A percentile compares a stretch with the other conserved stretches of the same genome.
These are phyloP conservation scores for Fistulifera solaris DNA, from an alignment of 108 stramenopile genomes.

Conservation along the genomic window DNA sequence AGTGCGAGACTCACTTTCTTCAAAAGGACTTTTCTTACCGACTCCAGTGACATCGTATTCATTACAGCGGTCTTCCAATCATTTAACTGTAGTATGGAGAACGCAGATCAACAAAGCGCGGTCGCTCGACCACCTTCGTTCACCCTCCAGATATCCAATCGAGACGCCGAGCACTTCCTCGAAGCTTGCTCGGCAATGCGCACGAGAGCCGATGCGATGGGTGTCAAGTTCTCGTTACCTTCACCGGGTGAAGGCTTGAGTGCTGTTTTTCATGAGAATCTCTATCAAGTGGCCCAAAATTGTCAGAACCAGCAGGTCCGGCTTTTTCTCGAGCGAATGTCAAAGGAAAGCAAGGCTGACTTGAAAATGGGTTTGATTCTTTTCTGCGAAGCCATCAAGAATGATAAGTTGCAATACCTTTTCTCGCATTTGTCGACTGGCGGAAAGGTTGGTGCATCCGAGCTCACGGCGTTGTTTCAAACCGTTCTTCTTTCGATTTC, in stretches of 20 bases:
- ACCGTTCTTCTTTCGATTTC: neutral
- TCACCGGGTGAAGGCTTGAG: neutral
- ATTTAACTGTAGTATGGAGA: too few relatives aligned
- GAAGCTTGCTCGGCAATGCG: neutral
- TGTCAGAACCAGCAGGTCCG: neutral
- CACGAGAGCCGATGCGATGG: too few relatives aligned
- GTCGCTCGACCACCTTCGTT: neutral
- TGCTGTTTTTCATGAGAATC: neutral
- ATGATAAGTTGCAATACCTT: conserved; percentile 2
- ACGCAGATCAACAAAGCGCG: too few relatives aligned
- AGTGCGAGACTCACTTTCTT: too few relatives aligned
- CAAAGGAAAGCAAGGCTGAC: conserved; percentile 3
- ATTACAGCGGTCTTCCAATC: too few relatives aligned
- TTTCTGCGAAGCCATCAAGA: neutral
- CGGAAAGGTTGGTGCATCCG: neutral
- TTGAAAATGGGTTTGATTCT: neutral
- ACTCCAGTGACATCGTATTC: too few relatives aligned
- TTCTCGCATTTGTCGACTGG: neutral
- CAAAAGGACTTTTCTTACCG: too few relatives aligned
- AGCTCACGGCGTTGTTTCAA: neutral
- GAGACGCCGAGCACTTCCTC: conserved; percentile 5
- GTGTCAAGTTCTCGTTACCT: too few relatives aligned
- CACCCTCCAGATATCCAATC: neutral
- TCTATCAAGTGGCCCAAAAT: neutral
- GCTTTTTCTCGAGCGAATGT: conserved; percentile 1